phyloP scores from a whole-genome alignment of 441 rosid genomes.

The Rhodomyrtus psidioides region DNA sequence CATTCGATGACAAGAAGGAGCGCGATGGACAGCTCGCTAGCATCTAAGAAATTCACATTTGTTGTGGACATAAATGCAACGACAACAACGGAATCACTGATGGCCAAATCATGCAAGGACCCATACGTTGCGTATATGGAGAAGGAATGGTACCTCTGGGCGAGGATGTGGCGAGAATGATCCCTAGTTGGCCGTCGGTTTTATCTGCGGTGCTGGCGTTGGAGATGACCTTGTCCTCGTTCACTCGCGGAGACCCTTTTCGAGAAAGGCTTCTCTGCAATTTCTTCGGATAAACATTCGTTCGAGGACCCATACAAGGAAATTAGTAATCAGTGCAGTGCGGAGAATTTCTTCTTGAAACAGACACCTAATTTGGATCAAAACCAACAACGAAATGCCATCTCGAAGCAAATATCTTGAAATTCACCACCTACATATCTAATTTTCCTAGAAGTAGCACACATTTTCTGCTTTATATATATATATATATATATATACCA shows the following conservation, averaged over 20 bases:
- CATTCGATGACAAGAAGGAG: not conserved
- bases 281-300: conserved; percentile 9
- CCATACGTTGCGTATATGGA: not conserved
- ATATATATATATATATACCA: no score
- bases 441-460: not conserved
- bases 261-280: conserved; percentile 73
- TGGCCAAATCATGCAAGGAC: not conserved
- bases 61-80: not conserved
- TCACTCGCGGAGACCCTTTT: conserved; percentile 55
- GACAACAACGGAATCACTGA: not conserved
- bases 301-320: not conserved
- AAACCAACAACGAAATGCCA: not conserved
- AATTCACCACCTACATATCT: not conserved
- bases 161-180: conserved; percentile 26
- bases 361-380: not conserved
- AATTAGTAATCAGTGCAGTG: not conserved
- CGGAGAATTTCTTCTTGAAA: not conserved
- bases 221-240: conserved; percentile 30
- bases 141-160: conserved; percentile 49
- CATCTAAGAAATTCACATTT: not conserved
- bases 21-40: not conserved
- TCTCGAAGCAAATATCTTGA: not conserved
- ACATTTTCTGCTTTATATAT: not conserved
- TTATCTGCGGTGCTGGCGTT: conserved; percentile 22
- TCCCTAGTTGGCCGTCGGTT: conserved; percentile 30